Conservation (phyloP, 164 flowering plant genomes). For the Aristolochia fimbriata region DNA sequence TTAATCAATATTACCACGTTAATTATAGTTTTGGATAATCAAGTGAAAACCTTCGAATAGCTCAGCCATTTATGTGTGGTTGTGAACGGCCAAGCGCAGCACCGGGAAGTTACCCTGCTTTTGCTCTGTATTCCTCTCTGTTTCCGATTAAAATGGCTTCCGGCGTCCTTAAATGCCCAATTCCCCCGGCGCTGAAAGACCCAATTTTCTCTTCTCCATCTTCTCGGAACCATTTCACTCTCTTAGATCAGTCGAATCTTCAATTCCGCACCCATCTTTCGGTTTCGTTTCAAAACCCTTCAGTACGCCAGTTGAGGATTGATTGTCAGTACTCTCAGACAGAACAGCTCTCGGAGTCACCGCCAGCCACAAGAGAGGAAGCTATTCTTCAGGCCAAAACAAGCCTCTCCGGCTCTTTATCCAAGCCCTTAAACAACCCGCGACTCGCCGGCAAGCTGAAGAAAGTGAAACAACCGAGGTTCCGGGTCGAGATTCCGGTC, state of each 20-base stretch:
- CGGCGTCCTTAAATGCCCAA: not conserved
- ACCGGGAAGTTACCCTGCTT: too few relatives aligned
- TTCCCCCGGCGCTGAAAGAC: not conserved
- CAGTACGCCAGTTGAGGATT: not conserved
- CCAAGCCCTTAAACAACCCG: constrained; percentile 68
- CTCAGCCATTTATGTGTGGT: too few relatives aligned
- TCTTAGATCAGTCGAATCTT: not conserved
- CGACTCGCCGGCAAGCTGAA: constrained; percentile 60
- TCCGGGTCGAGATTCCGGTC: constrained; percentile 75
- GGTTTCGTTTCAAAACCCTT: not conserved
- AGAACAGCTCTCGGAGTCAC: constrained; percentile 24
- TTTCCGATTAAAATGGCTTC: not conserved
- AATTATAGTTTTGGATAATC: too few relatives aligned
- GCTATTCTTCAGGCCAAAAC: constrained; percentile 79
- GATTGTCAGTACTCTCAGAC: not conserved
- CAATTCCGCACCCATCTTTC: not conserved
- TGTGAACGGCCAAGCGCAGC: too few relatives aligned
- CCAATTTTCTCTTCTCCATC: not conserved
- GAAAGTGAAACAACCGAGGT: constrained; percentile 59
- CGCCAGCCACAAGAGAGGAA: constrained; percentile 73
- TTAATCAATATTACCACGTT: too few relatives aligned
- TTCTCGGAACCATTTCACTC: not conserved
- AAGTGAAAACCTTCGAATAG: too few relatives aligned
- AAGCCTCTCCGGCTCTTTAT: constrained; percentile 51
- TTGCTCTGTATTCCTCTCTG: too few relatives aligned